These are phyloP conservation scores for Chalaropsis thielavioides DNA, from an alignment of 2,329 filamentous ascomycete genomes.

Conservation along the genomic window DNA sequence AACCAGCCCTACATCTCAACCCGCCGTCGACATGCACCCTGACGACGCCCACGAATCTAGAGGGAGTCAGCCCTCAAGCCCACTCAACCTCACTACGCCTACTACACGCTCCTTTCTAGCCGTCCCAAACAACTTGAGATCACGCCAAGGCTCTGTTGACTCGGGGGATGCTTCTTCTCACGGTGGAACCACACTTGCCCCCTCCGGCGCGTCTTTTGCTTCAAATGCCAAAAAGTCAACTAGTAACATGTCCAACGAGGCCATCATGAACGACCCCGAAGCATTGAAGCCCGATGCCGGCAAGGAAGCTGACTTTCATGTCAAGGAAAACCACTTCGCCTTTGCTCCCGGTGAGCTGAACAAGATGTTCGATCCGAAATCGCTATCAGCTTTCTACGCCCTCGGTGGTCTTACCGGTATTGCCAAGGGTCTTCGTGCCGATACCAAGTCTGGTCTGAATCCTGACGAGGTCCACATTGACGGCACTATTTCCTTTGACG, in stretches of 20 bases:
- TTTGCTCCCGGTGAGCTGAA: conserved; percentile 71
- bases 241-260: conserved; percentile 32
- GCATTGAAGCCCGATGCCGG: conserved; percentile 64
- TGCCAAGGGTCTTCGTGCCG: conserved; percentile 62
- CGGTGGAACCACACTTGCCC: conserved; percentile 45
- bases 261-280: conserved; percentile 49
- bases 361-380: conserved; percentile 85
- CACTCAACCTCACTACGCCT: conserved; percentile 56
- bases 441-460: conserved; percentile 60
- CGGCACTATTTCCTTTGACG: conserved; percentile 55
- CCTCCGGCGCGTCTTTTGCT: conserved; percentile 32
- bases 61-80: conserved; percentile 54
- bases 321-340: conserved; percentile 70
- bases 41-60: conserved; percentile 24
- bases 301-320: conserved; percentile 59
- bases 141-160: conserved; percentile 55
- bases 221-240: conserved; percentile 32
- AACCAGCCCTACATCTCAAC: conserved; percentile 33
- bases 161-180: conserved; percentile 49
- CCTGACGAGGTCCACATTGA: conserved; percentile 55
- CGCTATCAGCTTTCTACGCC: conserved; percentile 62
- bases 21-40: conserved; percentile 32
- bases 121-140: conserved; percentile 47
- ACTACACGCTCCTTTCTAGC: conserved; percentile 40
- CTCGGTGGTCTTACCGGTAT: conserved; percentile 65